Evolutionary conservation across 2,329 filamentous ascomycete genomes (phyloP), one percentile per base, ranked within the genome.

Genomic region (Monosporascus sp.): DNA sequence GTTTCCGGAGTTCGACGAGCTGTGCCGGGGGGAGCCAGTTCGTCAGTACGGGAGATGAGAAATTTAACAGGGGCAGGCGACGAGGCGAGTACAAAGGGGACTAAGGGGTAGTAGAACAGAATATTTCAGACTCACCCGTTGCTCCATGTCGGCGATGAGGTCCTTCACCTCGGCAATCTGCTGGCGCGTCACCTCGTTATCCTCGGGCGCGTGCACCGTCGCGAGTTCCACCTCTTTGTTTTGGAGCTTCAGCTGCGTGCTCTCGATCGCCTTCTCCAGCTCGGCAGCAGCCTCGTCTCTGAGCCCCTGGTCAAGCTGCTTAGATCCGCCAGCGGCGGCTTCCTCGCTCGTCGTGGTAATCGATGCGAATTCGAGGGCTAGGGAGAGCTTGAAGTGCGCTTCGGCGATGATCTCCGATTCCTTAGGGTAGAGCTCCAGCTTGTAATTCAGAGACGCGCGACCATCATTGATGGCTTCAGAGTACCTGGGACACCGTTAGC

Each of bases 371-470:
- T 99, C 94, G 27, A 99, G 81, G 0, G 94, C 94, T 17, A 99
- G 82, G 0, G 93, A 96, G 25, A 99, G 85, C 73, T 97, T 97
- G 77, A 89, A 99, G 74, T 99, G 91, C 17, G 90, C 93, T 74
- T 99, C 94, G 42, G 94, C 93, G 52, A 97, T 81, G 49, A 95
- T 81, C 62, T 91, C 88, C 15, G 89, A 90, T 57, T 95, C 90
- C 48, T 86, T 79, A 0, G 89, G 81, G 66, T 90, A 91, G 3
- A 97, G 79, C 49, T 88, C 80, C 61, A 89, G 74, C 72, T 95
- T 95, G 64, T 95, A 82, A 41, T 82, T 81, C 48, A 97, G 81
- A 1, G 91, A 85, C 15, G 86, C 83, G 61, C 84, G 85, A 50
- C 90, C 84, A 70, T 99, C 94, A 47, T 84, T 80, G 50, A 96